A percentile compares a stretch with the other conserved stretches of the same genome.
Evolutionary conservation across 1,139 yeast genomes (phyloP).

Genomic region (Suhomyces coccinellae): DNA sequence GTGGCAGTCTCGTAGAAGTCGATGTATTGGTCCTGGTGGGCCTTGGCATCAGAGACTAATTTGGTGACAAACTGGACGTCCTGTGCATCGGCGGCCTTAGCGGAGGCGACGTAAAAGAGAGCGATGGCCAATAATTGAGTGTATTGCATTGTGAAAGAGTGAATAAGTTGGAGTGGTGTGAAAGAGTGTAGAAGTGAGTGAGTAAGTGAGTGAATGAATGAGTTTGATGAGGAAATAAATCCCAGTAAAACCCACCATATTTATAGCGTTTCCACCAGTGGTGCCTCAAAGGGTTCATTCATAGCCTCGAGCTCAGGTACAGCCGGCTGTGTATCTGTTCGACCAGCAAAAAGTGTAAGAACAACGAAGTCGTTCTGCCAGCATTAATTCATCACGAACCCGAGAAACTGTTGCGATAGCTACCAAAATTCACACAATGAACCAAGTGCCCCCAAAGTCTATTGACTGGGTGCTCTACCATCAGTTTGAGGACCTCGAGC

Average conservation of each 20-base stretch:
- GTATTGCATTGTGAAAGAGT: constrained; percentile 13
- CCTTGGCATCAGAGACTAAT: constrained; percentile 29
- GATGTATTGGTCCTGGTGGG: constrained; percentile 24
- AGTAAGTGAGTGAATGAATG: not conserved
- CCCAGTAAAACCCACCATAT: constrained; percentile 1
- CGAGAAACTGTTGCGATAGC: not conserved
- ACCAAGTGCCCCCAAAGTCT: not conserved
- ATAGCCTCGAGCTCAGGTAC: no score
- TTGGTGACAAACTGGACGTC: constrained; percentile 34
- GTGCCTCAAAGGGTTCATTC: not conserved
- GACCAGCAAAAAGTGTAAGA: not conserved
- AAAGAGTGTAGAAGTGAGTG: not conserved
- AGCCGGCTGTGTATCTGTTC: no score
- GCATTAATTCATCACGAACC: not conserved
- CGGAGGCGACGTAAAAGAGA: constrained; percentile 9
- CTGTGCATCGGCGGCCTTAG: constrained; percentile 17
- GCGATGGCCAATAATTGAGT: constrained; percentile 9
- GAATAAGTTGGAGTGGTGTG: not conserved
- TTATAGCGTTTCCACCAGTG: not conserved
- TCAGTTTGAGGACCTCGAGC: not conserved
- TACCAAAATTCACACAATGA: not conserved
- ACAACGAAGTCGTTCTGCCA: not conserved
- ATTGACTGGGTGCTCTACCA: no score
- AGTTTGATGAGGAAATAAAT: constrained; percentile 4
- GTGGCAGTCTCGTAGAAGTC: constrained; percentile 26